Conservation (phyloP, 2,329 filamentous ascomycete genomes). For the Alternaria brassicicola region DNA sequence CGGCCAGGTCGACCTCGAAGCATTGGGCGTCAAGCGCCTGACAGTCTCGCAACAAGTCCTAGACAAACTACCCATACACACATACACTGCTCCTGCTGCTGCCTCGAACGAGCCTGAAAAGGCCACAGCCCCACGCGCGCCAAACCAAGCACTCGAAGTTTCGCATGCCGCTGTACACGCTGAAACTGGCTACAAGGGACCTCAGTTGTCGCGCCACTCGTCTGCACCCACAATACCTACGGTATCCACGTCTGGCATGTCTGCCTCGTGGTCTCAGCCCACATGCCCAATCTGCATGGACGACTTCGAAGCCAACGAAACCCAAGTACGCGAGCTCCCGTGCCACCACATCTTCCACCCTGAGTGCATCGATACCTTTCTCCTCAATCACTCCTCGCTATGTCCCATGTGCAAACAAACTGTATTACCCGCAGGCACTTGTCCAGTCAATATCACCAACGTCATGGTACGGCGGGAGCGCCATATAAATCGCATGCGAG, state of each 20-base stretch:
- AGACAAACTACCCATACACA: slow-evolving; percentile 76
- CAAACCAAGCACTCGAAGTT: slow-evolving; percentile 13
- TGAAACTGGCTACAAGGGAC: slow-evolving; percentile 23
- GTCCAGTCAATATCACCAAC: slow-evolving; percentile 66
- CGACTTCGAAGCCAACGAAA: slow-evolving; percentile 71
- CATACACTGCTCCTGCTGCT: slow-evolving; percentile 59
- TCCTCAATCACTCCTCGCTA: slow-evolving; percentile 78
- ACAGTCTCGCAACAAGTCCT: slow-evolving; percentile 76
- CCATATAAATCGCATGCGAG: slow-evolving; percentile 66
- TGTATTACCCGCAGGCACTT: slow-evolving; percentile 71
- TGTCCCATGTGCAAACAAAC: slow-evolving; percentile 91
- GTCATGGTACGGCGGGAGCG: slow-evolving; percentile 84
- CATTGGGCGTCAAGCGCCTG: slow-evolving; percentile 80
- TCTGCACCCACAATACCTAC: slow-evolving; percentile 26
- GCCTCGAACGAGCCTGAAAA: slow-evolving; percentile 25
- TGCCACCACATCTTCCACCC: slow-evolving; percentile 95
- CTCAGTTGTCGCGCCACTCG: slow-evolving; percentile 20
- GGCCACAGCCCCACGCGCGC: slow-evolving; percentile 11
- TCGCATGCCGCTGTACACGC: slow-evolving; percentile 19
- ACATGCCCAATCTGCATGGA: slow-evolving; percentile 91
- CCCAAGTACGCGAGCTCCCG: slow-evolving; percentile 81
- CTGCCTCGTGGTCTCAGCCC: slow-evolving; percentile 67
- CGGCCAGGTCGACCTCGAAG: slow-evolving; percentile 86
- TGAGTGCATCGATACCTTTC: slow-evolving; percentile 86
- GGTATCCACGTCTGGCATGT: slow-evolving; percentile 9